Percentiles rank a stretch among this genome's conserved stretches.
Conservation (phyloP, 1,284 basidiomycete species). For the Athelia sp. region DNA sequence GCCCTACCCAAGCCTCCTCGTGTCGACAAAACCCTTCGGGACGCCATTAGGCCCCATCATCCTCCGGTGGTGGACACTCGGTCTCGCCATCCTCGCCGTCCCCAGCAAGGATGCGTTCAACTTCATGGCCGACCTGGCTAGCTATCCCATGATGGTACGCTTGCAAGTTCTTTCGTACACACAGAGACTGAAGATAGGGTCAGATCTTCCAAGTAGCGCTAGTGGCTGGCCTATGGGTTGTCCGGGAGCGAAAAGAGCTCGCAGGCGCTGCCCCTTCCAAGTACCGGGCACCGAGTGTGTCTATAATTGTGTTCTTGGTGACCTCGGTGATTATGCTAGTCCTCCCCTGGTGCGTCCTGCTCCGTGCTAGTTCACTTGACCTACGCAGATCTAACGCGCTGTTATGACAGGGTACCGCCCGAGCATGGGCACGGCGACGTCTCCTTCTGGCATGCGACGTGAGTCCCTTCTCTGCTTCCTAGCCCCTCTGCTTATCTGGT, state of each 20-base stretch:
- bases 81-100: conserved; percentile 49
- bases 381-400: conserved; percentile 7
- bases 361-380: background rate
- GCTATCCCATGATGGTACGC: background rate
- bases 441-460: conserved; percentile 31
- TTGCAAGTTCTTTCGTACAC: conserved; percentile 13
- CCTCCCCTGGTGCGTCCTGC: conserved; percentile 37
- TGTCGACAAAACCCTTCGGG: conserved; percentile 40
- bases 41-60: conserved; percentile 40
- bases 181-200: conserved; percentile 33
- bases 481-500: background rate
- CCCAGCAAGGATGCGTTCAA: conserved; percentile 52
- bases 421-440: conserved; percentile 21
- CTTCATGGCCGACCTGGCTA: conserved; percentile 28
- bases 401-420: conserved; percentile 26
- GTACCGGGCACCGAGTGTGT: conserved; percentile 33
- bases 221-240: conserved; percentile 34
- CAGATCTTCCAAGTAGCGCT: conserved; percentile 33
- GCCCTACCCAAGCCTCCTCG: conserved; percentile 37
- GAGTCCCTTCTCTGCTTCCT: conserved; percentile 3
- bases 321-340: conserved; percentile 38
- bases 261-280: conserved; percentile 29
- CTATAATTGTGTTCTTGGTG: conserved; percentile 32
- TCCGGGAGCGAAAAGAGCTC: conserved; percentile 30
- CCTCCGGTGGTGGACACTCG: conserved; percentile 40